A percentile compares a stretch with the other conserved stretches of the same genome.
These are phyloP conservation scores for Bjerkandera adusta DNA, from an alignment of 1,284 basidiomycete genomes.

Conservation along the genomic window DNA sequence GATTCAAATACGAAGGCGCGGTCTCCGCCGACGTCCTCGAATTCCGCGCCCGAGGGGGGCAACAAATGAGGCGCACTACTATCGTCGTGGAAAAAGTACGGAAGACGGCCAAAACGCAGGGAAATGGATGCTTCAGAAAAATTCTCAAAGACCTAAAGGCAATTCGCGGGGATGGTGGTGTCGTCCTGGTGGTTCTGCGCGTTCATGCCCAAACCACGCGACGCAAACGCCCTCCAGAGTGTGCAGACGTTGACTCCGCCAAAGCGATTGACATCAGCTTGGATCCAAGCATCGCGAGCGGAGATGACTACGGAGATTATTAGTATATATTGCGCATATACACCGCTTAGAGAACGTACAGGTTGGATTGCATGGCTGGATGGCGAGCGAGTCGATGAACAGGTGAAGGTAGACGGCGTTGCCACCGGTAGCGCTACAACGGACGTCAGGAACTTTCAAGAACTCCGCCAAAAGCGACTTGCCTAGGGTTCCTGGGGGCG, in stretches of 20 bases:
- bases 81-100: too few relatives aligned
- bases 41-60: too few relatives aligned
- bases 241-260: conserved; percentile 43
- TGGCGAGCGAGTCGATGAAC: conserved; percentile 44
- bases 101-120: too few relatives aligned
- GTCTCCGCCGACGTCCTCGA: too few relatives aligned
- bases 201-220: conserved; percentile 45
- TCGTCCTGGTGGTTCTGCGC: conserved; percentile 38
- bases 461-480: conserved; percentile 1
- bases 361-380: conserved; percentile 52
- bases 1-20: too few relatives aligned
- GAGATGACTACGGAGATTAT: conserved; percentile 17
- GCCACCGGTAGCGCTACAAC: conserved; percentile 34
- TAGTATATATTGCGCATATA: background rate
- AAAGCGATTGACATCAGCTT: conserved; percentile 47
- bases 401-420: conserved; percentile 48
- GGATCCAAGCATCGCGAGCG: conserved; percentile 49
- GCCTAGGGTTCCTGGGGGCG: conserved; percentile 37
- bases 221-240: conserved; percentile 47
- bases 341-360: conserved; percentile 24
- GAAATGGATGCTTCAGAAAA: too few relatives aligned
- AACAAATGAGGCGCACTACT: too few relatives aligned
- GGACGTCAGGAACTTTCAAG: background rate
- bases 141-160: too few relatives aligned
- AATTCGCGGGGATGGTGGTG: conserved; percentile 30